Percentiles rank a stretch among this genome's conserved stretches.
Conservation (phyloP, 176 grass and related monocot species). For the Alloteropsis semialata region DNA sequence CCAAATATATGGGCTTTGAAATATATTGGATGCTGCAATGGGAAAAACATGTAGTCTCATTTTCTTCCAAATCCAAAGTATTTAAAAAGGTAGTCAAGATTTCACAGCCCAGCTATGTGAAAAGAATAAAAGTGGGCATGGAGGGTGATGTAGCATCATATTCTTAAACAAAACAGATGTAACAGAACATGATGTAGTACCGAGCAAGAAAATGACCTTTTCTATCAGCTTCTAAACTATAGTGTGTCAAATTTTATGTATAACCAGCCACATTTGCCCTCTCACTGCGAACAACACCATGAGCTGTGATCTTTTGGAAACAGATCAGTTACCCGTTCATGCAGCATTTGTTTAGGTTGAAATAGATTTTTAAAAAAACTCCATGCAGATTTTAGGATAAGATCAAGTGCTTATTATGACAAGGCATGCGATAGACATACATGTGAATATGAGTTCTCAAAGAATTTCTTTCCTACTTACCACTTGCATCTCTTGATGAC, state of each 20-base stretch:
- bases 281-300: neutral
- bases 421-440: neutral
- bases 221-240: neutral
- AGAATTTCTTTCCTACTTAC: slow-evolving; percentile 43
- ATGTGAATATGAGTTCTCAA: slow-evolving; percentile 1
- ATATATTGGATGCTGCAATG: neutral
- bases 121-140: neutral
- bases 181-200: neutral
- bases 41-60: neutral
- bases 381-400: neutral
- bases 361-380: neutral
- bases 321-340: neutral
- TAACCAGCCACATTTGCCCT: neutral
- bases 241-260: neutral
- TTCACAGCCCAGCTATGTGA: neutral
- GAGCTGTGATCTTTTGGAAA: no score
- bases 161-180: neutral
- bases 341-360: neutral
- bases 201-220: neutral
- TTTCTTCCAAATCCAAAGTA: neutral
- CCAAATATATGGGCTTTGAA: neutral
- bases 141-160: neutral
- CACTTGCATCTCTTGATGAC: slow-evolving; percentile 70
- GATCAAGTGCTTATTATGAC: neutral
- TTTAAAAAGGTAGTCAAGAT: neutral